Evolutionary conservation across 2,329 filamentous ascomycete species (phyloP), one percentile per base, ranked within the genome.

Genomic region (Aspergillus proliferans): DNA sequence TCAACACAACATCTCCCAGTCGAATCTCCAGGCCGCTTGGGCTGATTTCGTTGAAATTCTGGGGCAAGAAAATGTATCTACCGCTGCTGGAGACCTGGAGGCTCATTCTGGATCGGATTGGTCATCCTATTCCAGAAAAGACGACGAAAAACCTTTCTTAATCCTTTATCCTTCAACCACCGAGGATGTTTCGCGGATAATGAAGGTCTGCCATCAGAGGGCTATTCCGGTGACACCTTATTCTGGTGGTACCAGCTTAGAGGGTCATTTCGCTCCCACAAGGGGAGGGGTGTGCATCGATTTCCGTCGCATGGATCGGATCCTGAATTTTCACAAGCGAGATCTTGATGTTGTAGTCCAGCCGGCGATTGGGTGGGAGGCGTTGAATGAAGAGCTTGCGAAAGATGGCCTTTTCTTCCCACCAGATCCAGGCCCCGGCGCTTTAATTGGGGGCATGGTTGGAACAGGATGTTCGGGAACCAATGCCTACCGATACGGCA

Each of bases 401-500:
- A 76, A 83, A 44, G 76, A 88, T 51, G 86, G 86, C 24, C 79
- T 96, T 3, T 95, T 95, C 76, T 95, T 95, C 72, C 90, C 90
- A 19, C 90, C 89, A 0, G 90, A 95, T 67, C 90, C 90, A 15
- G 91, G 90, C 47, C 90, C 91, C 46, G 89, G 90, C 15, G 90
- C 90, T 52, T 88, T 88, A 84, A 95, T 96, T 59, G 90, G 90
- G 49, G 90, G 90, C 48, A 77, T 77, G 74, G 71, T 77, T 9
- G 74, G 74, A 8, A 77, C 74, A 8, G 73, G 74, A 42, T 77
- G 74, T 54, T 76, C 73, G 4, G 90, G 90, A 51, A 95, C 90
- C 12, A 95, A 95, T 66, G 85, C 90, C 14, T 95, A 94, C 73
- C 80, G 90, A 50, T 95, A 95, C 67, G 91, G 90, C 53, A 95